A percentile compares a stretch with the other conserved stretches of the same genome.
Evolutionary conservation across 306 rosid genomes (phyloP).

Genomic region (Ammopiptanthus mongolicus): DNA sequence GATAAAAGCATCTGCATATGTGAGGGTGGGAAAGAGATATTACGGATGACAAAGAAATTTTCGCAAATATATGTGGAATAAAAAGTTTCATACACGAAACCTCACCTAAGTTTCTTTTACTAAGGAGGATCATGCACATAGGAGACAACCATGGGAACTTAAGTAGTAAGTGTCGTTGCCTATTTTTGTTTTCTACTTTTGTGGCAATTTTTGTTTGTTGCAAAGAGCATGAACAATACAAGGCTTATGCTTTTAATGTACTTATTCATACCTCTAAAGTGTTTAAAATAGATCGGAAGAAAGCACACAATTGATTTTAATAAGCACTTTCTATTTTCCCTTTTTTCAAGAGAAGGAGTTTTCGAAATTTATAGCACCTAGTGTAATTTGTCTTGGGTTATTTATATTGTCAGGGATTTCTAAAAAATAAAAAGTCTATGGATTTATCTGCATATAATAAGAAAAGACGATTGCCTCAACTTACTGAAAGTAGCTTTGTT

Average conservation of each 20-base stretch:
- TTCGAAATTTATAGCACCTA: background rate
- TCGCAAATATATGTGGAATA: too few relatives aligned
- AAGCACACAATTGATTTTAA: background rate
- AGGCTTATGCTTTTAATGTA: too few relatives aligned
- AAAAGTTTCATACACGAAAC: too few relatives aligned
- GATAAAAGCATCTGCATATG: too few relatives aligned
- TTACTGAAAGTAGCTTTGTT: slow-evolving; percentile 47
- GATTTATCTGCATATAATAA: slow-evolving; percentile 74
- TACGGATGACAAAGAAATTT: too few relatives aligned
- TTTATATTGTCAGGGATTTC: slow-evolving; percentile 1
- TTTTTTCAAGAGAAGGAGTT: background rate
- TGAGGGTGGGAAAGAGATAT: too few relatives aligned
- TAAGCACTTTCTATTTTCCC: background rate
- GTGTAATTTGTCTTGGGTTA: background rate
- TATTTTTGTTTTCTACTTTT: too few relatives aligned
- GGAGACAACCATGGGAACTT: background rate
- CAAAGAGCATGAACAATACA: too few relatives aligned
- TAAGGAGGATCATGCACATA: slow-evolving; percentile 17
- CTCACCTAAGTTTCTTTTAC: too few relatives aligned
- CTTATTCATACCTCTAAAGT: background rate
- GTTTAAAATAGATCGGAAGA: background rate
- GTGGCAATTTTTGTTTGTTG: too few relatives aligned
- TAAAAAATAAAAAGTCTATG: too few relatives aligned
- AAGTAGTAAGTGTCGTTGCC: too few relatives aligned
- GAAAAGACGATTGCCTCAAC: slow-evolving; percentile 82